phyloP scores from a whole-genome alignment of 2,329 filamentous ascomycete species.

The Pseudogymnoascus sp. region DNA sequence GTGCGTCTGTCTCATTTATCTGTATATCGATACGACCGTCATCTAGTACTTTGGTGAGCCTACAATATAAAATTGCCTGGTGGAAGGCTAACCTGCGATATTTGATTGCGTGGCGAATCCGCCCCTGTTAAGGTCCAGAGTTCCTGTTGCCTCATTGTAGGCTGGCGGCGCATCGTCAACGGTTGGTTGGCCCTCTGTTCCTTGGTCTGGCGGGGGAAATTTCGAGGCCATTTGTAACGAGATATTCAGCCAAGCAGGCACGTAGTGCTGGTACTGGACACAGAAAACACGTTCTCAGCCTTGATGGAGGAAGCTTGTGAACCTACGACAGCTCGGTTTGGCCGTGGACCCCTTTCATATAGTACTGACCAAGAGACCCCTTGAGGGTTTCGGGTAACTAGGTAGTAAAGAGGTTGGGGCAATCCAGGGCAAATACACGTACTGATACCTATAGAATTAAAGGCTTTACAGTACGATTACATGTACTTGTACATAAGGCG shows the following conservation, averaged over 20 bases:
- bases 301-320: not conserved
- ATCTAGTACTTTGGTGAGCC: not conserved
- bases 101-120: not conserved
- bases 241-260: not conserved
- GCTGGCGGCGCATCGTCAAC: not conserved
- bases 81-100: not conserved
- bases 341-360: not conserved
- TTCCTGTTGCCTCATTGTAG: conserved; percentile 1
- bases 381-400: not conserved
- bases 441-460: not conserved
- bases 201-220: not conserved
- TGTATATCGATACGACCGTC: not conserved
- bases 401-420: not conserved
- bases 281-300: not conserved
- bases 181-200: not conserved
- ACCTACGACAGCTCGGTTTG: not conserved
- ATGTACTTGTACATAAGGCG: not conserved
- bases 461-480: not conserved
- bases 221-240: not conserved
- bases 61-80: not conserved
- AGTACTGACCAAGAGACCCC: not conserved
- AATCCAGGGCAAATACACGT: not conserved
- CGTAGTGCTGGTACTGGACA: not conserved
- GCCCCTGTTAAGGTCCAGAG: not conserved
- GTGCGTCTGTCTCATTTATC: not conserved